phyloP scores from a whole-genome alignment of 495 filamentous ascomycete genomes.

The Aspergillus baeticus region DNA sequence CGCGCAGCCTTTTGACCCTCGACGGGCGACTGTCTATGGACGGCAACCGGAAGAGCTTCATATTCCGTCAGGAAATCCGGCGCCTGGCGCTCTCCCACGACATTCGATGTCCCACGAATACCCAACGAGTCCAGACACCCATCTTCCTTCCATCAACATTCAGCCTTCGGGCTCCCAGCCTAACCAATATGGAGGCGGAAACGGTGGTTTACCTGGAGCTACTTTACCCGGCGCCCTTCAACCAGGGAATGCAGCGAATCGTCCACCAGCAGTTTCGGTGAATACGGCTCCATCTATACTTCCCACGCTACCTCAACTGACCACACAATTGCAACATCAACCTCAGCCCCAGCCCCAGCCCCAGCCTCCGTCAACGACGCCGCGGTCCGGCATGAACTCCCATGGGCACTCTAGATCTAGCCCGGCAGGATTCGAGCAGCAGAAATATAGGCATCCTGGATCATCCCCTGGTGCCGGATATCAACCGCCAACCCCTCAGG shows the following conservation, averaged over 20 bases:
- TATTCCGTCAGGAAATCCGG: conserved; percentile 58
- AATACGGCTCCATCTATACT: conserved; percentile 70
- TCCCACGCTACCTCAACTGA: conserved; percentile 66
- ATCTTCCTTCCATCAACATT: conserved; percentile 61
- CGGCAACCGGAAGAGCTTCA: conserved; percentile 75
- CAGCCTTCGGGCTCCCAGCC: conserved; percentile 63
- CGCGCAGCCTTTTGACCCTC: conserved; percentile 51
- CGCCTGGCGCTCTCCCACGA: conserved; percentile 38
- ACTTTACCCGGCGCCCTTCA: conserved; percentile 70
- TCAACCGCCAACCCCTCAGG: conserved; percentile 65
- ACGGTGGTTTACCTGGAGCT: conserved; percentile 30
- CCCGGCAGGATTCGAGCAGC: conserved; percentile 71
- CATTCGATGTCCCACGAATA: conserved; percentile 55
- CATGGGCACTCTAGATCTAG: conserved; percentile 81
- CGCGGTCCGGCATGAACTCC: conserved; percentile 64
- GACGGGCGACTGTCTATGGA: conserved; percentile 49
- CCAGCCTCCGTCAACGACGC: conserved; percentile 60
- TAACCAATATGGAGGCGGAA: conserved; percentile 48
- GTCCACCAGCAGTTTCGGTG: conserved; percentile 64
- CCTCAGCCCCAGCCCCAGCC: conserved; percentile 49
- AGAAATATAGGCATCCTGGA: conserved; percentile 71
- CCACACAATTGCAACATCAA: conserved; percentile 50
- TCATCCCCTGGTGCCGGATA: conserved; percentile 66
- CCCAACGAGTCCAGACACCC: conserved; percentile 38
- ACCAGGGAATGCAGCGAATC: conserved; percentile 54